Evolutionary conservation across 1,139 yeast genomes (phyloP).

Genomic region (Protomyces macrosporus): DNA sequence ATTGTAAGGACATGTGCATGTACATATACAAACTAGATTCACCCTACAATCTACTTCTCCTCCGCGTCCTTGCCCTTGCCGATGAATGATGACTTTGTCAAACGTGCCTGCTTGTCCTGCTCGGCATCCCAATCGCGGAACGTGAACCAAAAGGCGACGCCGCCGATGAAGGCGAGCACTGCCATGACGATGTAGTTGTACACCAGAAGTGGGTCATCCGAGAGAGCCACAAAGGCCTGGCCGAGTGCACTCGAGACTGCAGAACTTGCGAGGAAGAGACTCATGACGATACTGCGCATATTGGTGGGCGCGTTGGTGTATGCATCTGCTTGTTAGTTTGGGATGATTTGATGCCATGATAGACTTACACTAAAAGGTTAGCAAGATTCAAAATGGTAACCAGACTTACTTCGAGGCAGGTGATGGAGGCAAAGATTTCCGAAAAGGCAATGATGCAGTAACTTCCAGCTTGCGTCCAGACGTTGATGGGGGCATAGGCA

Average conservation of each 20-base stretch:
- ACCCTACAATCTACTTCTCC: neutral
- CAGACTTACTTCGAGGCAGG: constrained; percentile 45
- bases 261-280: constrained; percentile 55
- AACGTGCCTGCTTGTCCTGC: constrained; percentile 53
- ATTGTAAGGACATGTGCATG: too few species aligned
- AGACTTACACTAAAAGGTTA: too few species aligned
- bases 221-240: constrained; percentile 61
- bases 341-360: too few species aligned
- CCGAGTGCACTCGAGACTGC: constrained; percentile 69
- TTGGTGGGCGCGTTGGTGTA: constrained; percentile 62
- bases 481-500: constrained; percentile 50
- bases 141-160: constrained; percentile 56
- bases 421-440: constrained; percentile 61
- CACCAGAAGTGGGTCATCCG: constrained; percentile 61
- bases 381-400: neutral
- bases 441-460: constrained; percentile 57
- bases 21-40: too few species aligned
- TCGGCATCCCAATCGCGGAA: constrained; percentile 53
- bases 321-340: constrained; percentile 43
- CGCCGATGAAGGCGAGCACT: constrained; percentile 55
- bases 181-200: constrained; percentile 65
- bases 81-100: constrained; percentile 33
- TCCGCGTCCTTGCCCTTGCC: neutral
- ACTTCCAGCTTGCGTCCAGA: constrained; percentile 61
- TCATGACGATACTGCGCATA: constrained; percentile 64